Evolutionary conservation across 805 yeast genomes (phyloP).

Genomic region (Hanseniaspora taiwanica): DNA sequence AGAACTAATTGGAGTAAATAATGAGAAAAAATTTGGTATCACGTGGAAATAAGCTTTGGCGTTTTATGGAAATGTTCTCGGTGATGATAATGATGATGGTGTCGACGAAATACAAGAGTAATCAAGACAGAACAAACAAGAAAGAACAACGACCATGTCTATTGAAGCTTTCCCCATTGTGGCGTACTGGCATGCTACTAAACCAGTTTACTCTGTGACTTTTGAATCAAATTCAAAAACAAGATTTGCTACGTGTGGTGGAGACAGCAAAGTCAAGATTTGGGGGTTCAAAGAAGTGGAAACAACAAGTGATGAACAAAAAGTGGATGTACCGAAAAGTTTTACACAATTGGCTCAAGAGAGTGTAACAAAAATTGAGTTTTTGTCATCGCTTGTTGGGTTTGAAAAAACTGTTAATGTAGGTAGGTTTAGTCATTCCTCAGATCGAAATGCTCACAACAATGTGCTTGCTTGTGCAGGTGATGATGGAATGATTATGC

Average conservation of each 20-base stretch:
- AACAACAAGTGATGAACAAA: conserved; percentile 2
- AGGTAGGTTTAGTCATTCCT: conserved; percentile 58
- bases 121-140: neutral
- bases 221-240: conserved; percentile 28
- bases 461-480: conserved; percentile 74
- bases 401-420: conserved; percentile 94
- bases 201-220: conserved; percentile 57
- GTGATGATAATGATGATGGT: too few species aligned
- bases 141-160: neutral
- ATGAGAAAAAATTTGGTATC: too few species aligned
- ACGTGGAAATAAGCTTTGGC: too few species aligned
- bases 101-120: neutral
- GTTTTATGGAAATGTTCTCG: too few species aligned
- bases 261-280: conserved; percentile 77
- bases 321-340: conserved; percentile 3
- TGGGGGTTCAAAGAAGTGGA: conserved; percentile 25
- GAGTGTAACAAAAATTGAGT: conserved; percentile 42
- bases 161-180: conserved; percentile 6
- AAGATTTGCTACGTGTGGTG: conserved; percentile 83
- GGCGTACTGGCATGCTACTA: conserved; percentile 37
- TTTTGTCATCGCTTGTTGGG: conserved; percentile 66
- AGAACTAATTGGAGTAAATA: too few species aligned
- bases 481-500: conserved; percentile 79
- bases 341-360: conserved; percentile 13
- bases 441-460: neutral